A percentile compares a stretch with the other conserved stretches of the same genome.
Conservation (phyloP, 1,139 yeast genomes). For the Suhomyces bribrorum region DNA sequence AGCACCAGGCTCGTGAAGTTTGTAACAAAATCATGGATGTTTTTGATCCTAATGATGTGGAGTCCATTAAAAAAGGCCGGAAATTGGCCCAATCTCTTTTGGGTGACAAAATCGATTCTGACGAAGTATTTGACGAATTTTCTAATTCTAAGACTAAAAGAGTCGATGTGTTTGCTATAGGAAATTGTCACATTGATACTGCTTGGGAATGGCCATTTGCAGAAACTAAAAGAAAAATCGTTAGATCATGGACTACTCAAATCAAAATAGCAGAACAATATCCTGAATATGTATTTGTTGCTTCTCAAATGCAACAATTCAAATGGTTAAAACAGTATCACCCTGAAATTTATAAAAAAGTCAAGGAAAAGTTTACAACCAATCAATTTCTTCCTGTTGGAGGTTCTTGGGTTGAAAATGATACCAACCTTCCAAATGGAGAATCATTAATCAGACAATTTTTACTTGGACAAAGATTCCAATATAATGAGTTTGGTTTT, state of each 20-base stretch:
- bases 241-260: conserved; percentile 95
- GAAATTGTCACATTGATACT: conserved; percentile 96
- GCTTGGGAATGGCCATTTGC: conserved; percentile 99
- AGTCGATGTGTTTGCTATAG: conserved; percentile 72
- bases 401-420: conserved; percentile 98
- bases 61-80: conserved; percentile 61
- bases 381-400: conserved; percentile 89
- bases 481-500: conserved; percentile 73
- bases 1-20: conserved; percentile 75
- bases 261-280: conserved; percentile 78
- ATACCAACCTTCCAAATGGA: conserved; percentile 90
- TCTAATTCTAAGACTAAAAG: conserved; percentile 23
- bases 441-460: conserved; percentile 90
- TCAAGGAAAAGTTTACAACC: conserved; percentile 64
- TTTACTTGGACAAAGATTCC: conserved; percentile 85
- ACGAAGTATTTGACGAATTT: conserved; percentile 53
- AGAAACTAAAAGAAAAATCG: conserved; percentile 87
- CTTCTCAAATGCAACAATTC: conserved; percentile 95
- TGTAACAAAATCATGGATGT: conserved; percentile 80
- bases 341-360: conserved; percentile 69
- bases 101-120: conserved; percentile 65
- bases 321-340: conserved; percentile 87
- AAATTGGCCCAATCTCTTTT: conserved; percentile 62
- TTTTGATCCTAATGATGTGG: conserved; percentile 61
- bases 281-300: conserved; percentile 92